Percentiles rank a stretch among this genome's conserved stretches.
phyloP scores from a whole-genome alignment of 805 yeast species.

The Yamadazyma paraphyllophila region DNA sequence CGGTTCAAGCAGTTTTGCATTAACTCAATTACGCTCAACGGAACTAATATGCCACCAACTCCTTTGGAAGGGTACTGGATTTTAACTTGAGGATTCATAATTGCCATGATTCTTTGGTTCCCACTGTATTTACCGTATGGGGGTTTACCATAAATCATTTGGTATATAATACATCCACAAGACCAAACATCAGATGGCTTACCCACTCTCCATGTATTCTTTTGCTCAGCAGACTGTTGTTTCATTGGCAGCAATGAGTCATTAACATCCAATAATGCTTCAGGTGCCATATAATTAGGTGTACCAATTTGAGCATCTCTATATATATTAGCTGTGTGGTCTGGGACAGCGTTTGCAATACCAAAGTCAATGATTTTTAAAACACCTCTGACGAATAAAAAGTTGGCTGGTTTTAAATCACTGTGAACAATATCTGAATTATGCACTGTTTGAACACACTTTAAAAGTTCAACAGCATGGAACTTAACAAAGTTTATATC shows the following conservation, averaged over 20 bases:
- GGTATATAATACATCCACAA: constrained; percentile 93
- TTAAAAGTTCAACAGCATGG: constrained; percentile 73
- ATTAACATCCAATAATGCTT: constrained; percentile 69
- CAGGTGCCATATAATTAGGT: constrained; percentile 98
- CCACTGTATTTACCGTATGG: constrained; percentile 84
- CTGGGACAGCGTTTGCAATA: constrained; percentile 90
- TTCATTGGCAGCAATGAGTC: constrained; percentile 26
- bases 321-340: constrained; percentile 85
- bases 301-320: constrained; percentile 93
- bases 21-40: constrained; percentile 64
- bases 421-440: constrained; percentile 81
- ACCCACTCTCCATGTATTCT: constrained; percentile 71
- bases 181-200: constrained; percentile 98
- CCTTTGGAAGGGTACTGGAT: constrained; percentile 66
- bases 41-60: constrained; percentile 60
- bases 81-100: constrained; percentile 77
- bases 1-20: constrained; percentile 71
- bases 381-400: constrained; percentile 76
- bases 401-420: constrained; percentile 70
- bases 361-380: constrained; percentile 94
- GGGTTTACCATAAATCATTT: constrained; percentile 90
- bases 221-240: constrained; percentile 10
- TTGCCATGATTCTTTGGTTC: constrained; percentile 75
- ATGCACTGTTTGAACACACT: constrained; percentile 88
- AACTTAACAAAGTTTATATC: constrained; percentile 77